phyloP scores from a whole-genome alignment of 306 rosid genomes.

The Begonia peltatifolia region DNA sequence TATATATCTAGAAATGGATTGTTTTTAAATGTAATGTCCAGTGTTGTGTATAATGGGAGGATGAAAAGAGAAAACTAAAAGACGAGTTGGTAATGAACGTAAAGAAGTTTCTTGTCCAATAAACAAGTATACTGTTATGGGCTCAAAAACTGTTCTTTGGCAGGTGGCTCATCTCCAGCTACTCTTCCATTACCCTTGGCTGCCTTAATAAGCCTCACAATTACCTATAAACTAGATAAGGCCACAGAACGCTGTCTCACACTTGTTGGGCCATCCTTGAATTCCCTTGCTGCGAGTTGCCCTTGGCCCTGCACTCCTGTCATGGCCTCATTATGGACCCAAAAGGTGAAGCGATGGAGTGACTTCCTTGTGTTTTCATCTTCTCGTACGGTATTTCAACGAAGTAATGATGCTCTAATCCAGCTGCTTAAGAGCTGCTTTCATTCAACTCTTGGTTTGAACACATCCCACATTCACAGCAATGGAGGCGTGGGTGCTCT shows the following conservation, averaged over 20 bases:
- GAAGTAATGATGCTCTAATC: slow-evolving; percentile 71
- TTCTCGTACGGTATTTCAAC: slow-evolving; percentile 75
- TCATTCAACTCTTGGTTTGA: slow-evolving; percentile 67
- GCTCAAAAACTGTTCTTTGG: slow-evolving; percentile 14
- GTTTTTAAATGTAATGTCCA: no score
- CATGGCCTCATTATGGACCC: slow-evolving; percentile 67
- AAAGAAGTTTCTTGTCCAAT: neutral
- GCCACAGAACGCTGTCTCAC: slow-evolving; percentile 43
- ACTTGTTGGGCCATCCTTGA: slow-evolving; percentile 55
- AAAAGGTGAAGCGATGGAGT: slow-evolving; percentile 80
- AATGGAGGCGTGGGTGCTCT: slow-evolving; percentile 70
- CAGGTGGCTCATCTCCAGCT: slow-evolving; percentile 68
- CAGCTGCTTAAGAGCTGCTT: slow-evolving; percentile 90
- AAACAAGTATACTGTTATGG: slow-evolving; percentile 9
- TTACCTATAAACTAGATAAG: slow-evolving; percentile 75
- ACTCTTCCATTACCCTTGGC: slow-evolving; percentile 95
- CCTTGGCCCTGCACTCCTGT: slow-evolving; percentile 88
- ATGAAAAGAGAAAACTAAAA: no score
- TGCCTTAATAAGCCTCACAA: slow-evolving; percentile 66
- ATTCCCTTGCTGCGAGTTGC: slow-evolving; percentile 62
- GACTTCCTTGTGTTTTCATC: slow-evolving; percentile 61
- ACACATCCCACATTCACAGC: slow-evolving; percentile 24
- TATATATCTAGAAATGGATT: no score
- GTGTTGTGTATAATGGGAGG: no score
- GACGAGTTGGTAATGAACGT: neutral